A percentile compares a stretch with the other conserved stretches of the same genome.
Evolutionary conservation across 352 stramenopile genomes (phyloP).

Genomic region (Phytopythium oedochilum): DNA sequence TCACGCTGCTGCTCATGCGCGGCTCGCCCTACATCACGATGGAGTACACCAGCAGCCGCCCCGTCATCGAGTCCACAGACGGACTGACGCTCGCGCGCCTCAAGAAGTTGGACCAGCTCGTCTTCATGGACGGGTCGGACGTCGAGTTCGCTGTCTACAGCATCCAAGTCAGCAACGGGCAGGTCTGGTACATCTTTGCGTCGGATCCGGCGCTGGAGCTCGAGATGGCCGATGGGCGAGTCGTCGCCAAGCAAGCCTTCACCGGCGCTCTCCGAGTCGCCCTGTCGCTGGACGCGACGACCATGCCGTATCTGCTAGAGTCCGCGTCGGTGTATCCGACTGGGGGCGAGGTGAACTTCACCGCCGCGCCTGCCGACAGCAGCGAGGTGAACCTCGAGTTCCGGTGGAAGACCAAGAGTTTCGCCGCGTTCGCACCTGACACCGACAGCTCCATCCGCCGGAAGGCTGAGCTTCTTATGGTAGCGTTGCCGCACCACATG

Average conservation of each 20-base stretch:
- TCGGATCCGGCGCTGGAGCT: slow-evolving; percentile 48
- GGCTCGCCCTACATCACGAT: slow-evolving; percentile 80
- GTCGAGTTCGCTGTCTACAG: slow-evolving; percentile 47
- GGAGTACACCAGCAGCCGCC: slow-evolving; percentile 49
- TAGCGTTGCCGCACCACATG: slow-evolving; percentile 69
- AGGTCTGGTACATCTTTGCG: slow-evolving; percentile 63
- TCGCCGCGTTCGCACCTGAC: slow-evolving; percentile 20
- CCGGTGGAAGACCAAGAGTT: slow-evolving; percentile 54
- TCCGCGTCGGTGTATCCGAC: slow-evolving; percentile 51
- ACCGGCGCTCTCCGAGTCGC: slow-evolving; percentile 56
- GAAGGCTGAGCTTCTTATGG: slow-evolving; percentile 54
- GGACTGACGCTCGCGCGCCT: slow-evolving; percentile 40
- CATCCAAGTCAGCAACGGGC: slow-evolving; percentile 47
- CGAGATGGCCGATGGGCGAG: slow-evolving; percentile 27
- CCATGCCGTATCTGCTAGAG: slow-evolving; percentile 48
- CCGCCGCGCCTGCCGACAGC: slow-evolving; percentile 21
- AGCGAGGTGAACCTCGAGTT: slow-evolving; percentile 41
- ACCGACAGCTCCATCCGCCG: slow-evolving; percentile 10
- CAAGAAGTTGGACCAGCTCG: slow-evolving; percentile 39
- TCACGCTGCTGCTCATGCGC: slow-evolving; percentile 58
- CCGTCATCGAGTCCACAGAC: slow-evolving; percentile 48
- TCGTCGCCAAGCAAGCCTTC: slow-evolving; percentile 29
- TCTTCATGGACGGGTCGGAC: slow-evolving; percentile 34
- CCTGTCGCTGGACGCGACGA: slow-evolving; percentile 29
- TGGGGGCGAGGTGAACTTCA: slow-evolving; percentile 47